These are phyloP conservation scores for barley (Hordeum vulgare) DNA, from an alignment of 176 grass and related monocot genomes.

Conservation along the genomic window DNA sequence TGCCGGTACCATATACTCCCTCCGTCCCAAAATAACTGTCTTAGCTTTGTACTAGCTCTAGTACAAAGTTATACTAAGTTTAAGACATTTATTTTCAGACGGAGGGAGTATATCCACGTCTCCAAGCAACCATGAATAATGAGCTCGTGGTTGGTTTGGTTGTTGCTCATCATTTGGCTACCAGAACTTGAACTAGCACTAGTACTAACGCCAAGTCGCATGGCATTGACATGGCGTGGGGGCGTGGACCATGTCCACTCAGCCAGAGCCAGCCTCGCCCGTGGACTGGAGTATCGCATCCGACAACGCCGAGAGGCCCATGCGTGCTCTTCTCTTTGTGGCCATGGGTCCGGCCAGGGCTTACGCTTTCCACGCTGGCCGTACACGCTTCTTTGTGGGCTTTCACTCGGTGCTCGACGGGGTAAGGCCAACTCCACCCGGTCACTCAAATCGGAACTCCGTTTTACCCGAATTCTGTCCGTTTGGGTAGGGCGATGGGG, in stretches of 20 bases:
- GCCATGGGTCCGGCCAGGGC: background rate
- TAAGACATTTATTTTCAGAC: no score
- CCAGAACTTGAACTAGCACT: background rate
- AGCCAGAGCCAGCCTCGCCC: background rate
- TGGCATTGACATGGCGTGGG: background rate
- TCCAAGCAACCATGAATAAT: background rate
- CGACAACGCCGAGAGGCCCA: background rate
- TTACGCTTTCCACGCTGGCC: background rate
- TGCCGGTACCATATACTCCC: no score
- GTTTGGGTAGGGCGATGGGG: no score
- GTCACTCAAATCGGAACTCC: no score
- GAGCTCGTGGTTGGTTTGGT: background rate
- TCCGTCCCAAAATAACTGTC: no score
- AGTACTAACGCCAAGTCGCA: background rate
- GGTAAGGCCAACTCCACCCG: no score
- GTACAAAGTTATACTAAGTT: no score
- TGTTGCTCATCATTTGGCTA: background rate
- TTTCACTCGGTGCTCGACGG: background rate
- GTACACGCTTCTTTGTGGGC: background rate
- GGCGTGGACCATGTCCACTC: background rate
- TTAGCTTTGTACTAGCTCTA: no score
- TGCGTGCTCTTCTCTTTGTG: background rate
- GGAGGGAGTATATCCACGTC: no score
- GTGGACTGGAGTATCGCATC: background rate
- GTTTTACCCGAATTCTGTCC: no score